Conservation (phyloP, 345 rosid genomes). For the Geranium rotundifolium region DNA sequence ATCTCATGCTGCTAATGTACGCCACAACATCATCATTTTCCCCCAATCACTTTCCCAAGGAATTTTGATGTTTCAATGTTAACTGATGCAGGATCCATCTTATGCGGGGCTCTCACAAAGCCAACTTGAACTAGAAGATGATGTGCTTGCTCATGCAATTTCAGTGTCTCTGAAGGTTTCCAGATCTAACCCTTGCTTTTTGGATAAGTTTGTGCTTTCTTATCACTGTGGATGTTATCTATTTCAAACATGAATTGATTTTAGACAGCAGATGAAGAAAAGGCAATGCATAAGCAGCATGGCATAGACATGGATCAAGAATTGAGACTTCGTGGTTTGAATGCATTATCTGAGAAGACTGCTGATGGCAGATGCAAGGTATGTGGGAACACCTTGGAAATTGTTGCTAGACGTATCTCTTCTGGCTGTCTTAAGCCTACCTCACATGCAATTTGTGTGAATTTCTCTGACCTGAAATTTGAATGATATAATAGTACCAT, state of each 20-base stretch:
- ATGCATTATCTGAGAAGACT: conserved; percentile 18
- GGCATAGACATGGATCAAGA: conserved; percentile 18
- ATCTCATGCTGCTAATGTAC: not conserved
- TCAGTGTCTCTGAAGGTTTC: conserved; percentile 66
- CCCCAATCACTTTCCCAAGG: not conserved
- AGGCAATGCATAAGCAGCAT: conserved; percentile 25
- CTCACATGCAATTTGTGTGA: too few species aligned
- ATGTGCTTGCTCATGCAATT: conserved; percentile 64
- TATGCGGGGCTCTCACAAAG: conserved; percentile 21
- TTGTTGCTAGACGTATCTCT: not conserved
- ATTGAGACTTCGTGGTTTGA: conserved; percentile 14
- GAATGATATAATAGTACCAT: too few species aligned
- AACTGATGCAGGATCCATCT: conserved; percentile 37
- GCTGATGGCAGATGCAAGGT: conserved; percentile 29
- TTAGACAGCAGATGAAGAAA: conserved; percentile 68
- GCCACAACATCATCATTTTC: conserved; percentile 1
- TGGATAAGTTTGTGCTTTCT: conserved; percentile 4
- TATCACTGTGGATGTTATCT: conserved; percentile 8
- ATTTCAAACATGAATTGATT: conserved; percentile 13
- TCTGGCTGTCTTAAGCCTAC: not conserved
- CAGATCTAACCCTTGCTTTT: conserved; percentile 10
- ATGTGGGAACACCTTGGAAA: conserved; percentile 6
- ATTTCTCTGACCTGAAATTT: too few species aligned
- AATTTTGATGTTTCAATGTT: not conserved
- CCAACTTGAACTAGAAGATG: conserved; percentile 43